Evolutionary conservation across 306 rosid species (phyloP), one percentile per base, ranked within the genome.

Genomic region (Adenanthera pavonina): DNA sequence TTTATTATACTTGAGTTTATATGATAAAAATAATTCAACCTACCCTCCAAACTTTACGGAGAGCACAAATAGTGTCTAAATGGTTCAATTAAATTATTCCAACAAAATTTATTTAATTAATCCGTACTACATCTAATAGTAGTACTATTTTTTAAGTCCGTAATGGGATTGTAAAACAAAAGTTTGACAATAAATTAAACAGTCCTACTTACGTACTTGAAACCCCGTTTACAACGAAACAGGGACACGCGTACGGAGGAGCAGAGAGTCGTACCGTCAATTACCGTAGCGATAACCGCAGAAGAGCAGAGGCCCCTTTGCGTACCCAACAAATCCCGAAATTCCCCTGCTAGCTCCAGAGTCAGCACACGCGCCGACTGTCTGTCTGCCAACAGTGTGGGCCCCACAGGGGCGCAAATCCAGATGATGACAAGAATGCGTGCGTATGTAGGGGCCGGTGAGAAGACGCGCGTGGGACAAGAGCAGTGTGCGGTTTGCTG

Each of bases 301-400:
- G 71, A 36, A 8, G 30, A 38, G 4, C 44, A 59, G 65, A 59
- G 4, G 46, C 44, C 41, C 36, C 15, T 8, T 56, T 8, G 36
- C 65, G 35, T 57, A 57, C 65, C 38, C 5, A 64, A 36, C 41
- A 36, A 65, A 65, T 14, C 13, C 71, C 71, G 1, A 65, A 65
- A 65, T 35, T 65, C 46, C 69, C 13, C 71, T 65, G 71, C 47
- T 6, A 12, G 1, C 40, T 25, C 8, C 67, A 30, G 38, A 60
- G 67, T 30, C 67, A 3, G 67, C 17, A 60, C 67, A 60, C 40
- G 67, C 67, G 67, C 67, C 67, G 67, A 4, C 67, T 38, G 30
- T 7, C 71, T 65, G 71, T 65, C 71, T 65, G 20, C 47, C 6
- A 19, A 7, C 16, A 2, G 2, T 0, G 17, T 61, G 67, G 67